Base-by-base conservation (phyloP, 352 stramenopile species). In the Blastocystis sp. region DNA sequence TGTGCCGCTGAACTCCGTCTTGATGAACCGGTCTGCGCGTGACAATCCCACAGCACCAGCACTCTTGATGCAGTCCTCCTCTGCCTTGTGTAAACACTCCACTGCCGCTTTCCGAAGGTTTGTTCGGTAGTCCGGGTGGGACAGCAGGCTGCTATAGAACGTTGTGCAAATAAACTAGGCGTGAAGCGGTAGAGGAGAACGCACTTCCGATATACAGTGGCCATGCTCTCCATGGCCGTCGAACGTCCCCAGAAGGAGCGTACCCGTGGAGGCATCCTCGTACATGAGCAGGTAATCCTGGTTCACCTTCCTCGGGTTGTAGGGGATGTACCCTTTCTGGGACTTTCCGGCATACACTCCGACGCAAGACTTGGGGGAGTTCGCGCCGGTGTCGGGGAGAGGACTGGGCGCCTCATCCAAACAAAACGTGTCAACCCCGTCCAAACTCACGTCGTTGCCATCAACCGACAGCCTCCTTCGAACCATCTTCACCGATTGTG, bases 1-100 rank as follows among this genome's bases (percentile, higher is more conserved):
- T 38, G 93, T 94, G 48, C 92, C 93, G 92, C 69, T 91, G 43
- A 91, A 90, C n/a, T 90, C 80, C 2, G 87, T 90, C 48, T 91
- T 89, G 28, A 91, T 90, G 3, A 66, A 68, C 19, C 52, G 52
- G 28, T 79, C 69, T 79, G 45, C 43, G 24, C 34, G 21, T 61
- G 21, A 48, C 0, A 3, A 40, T 59, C 11, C 28, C 21, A n/a
- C 64, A 57, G 21, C n/a, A 61, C 48, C 6, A 2, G 28, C 34
- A 43, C 74, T 84, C 43, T 68, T 28, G n/a, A 70, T 84, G 34
- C 74, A 84, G 21, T 84, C 52, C 28, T 52, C 6, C 24, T 84
- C 74, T 1, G 61, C 74, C 45, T 19, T 4, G 7, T 19, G 21
- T 19, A 84, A 42, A 1, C 54, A 68, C n/a, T 84, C 74, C 19